These are phyloP conservation scores for Clavispora carvajalis DNA, from an alignment of 805 yeast species.

Conservation along the genomic window DNA sequence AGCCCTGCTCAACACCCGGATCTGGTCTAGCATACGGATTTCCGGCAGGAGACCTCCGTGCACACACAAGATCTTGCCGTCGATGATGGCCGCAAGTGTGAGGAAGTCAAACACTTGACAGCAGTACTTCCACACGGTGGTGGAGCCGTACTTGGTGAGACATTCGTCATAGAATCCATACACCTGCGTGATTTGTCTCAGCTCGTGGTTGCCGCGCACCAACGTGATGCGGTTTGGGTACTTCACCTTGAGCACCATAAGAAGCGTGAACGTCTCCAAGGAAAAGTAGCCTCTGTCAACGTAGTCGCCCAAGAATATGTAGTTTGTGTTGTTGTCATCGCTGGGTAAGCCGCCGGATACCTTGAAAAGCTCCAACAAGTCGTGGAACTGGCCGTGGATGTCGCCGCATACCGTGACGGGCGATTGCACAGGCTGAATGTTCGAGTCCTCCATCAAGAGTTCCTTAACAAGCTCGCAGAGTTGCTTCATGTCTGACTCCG, in stretches of 20 bases:
- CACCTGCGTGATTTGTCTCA: conserved; percentile 96
- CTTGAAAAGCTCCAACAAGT: conserved; percentile 80
- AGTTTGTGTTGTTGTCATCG: conserved; percentile 56
- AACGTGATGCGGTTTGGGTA: conserved; percentile 81
- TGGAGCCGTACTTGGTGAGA: conserved; percentile 84
- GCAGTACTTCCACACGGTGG: conserved; percentile 94
- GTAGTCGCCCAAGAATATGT: conserved; percentile 89
- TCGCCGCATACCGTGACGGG: conserved; percentile 98
- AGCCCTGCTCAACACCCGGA: conserved; percentile 88
- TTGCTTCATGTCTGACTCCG: conserved; percentile 93
- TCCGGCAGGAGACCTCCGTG: conserved; percentile 98
- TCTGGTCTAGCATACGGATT: conserved; percentile 94
- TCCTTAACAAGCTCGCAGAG: conserved; percentile 94
- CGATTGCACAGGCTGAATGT: conserved; percentile 87
- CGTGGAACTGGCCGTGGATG: conserved; percentile 97
- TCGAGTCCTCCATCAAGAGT: conserved; percentile 90
- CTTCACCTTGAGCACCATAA: conserved; percentile 90
- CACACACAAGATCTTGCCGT: conserved; percentile 89
- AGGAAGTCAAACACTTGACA: conserved; percentile 94
- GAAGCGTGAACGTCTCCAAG: conserved; percentile 85
- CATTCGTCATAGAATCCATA: conserved; percentile 98
- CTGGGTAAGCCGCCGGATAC: conserved; percentile 91
- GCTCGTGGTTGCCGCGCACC: conserved; percentile 97
- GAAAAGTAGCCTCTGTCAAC: conserved; percentile 98
- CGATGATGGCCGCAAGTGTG: conserved; percentile 92